Evolutionary conservation across 2,329 filamentous ascomycete species (phyloP), one percentile per base, ranked within the genome.

Genomic region (Zymoseptoria crescenta): DNA sequence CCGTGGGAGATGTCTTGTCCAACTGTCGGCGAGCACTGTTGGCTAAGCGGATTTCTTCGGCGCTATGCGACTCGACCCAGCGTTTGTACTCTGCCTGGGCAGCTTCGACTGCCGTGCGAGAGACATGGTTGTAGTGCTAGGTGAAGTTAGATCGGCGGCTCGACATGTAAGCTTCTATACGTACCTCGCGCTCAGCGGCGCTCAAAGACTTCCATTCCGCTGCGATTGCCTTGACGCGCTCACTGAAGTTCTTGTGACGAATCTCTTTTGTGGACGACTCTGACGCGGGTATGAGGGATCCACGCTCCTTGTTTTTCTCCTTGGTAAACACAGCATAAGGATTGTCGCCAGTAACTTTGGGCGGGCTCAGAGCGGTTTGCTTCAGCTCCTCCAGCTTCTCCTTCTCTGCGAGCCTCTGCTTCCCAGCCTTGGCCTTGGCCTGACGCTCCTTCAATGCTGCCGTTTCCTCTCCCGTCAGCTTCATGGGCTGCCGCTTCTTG

Each of bases 41-140:
- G 58, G 86, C 85, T 2, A 75, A 59, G 52, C 74, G 74, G 65
- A 88, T 87, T 67, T 86, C 70, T 4, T 81, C 74, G 8, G 82
- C 79, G 1, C 81, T 82, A 67, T 85, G 72, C 2, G 71, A 73
- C 30, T 79, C 70, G 20, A 88, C 70, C 82, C 83, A 88, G 59
- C 76, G 68, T 29, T 80, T 74, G 67, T 79, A 80, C 13, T 74
- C 75, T 20, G 73, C 72, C 20, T 70, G 64, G 54, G 79, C 79
- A 13, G 74, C 72, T 49, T 73, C 75, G 20, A 70, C 77, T 64
- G 77, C 79, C 59, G 79, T 67, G 57, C 76, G 76, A 55, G 79
- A 80, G 19, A 78, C 64, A 54, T 81, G 78, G 64, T 81, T 79
- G 69, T 80, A 81, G 65, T 77, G 76, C 84, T 87, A 21, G 52